Base-by-base conservation (phyloP, 805 yeast genomes). In the Lipomyces yamadae region DNA sequence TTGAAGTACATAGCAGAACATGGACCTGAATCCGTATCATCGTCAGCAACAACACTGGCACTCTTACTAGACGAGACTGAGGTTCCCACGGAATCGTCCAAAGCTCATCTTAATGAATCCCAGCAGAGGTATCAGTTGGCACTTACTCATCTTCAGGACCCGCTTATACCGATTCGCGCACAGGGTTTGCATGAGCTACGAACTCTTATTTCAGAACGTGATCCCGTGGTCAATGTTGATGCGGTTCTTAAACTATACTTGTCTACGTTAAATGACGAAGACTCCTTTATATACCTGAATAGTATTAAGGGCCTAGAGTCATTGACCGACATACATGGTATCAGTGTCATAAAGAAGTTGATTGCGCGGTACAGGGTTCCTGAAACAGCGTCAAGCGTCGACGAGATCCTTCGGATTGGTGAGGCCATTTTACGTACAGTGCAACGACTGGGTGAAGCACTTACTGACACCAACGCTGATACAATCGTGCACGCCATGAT, bases 231-330 rank as follows among this genome's bases (percentile, higher is more conserved):
- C 13, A 61, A 69, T 0, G 59, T 84, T 8, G 85, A 83, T 2
- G 83, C 84, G 62, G 94, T 85, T 0, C 76, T 91, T 35, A 81
- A 84, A 18, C 76, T 91, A 13, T 91, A 90, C 74, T 73, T 90
- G 18, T 78, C 81, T 1, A 91, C 89, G 70, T 77, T 95, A 55
- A 83, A 83, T 58, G 96, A 92, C 71, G 82, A 86, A 0, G 99
- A 94, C 66, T 97, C 99, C 0, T 94, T 87, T 76, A 85, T 95
- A 15, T 95, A 91, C 75, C 76, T 95, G 63, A 94, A 91, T 74
- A 89, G 89, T 0, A 90, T 95, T 68, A 91, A 90, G 73, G 93
- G 95, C 0, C 77, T 95, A 33, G 88, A 86, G 56, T 81, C 84
- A 15, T 76, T 92, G 52, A 76, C 89, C n/a, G 85, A 79, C 48